Base-by-base conservation (phyloP, 345 rosid genomes). In the Lepidium sativum region DNA sequence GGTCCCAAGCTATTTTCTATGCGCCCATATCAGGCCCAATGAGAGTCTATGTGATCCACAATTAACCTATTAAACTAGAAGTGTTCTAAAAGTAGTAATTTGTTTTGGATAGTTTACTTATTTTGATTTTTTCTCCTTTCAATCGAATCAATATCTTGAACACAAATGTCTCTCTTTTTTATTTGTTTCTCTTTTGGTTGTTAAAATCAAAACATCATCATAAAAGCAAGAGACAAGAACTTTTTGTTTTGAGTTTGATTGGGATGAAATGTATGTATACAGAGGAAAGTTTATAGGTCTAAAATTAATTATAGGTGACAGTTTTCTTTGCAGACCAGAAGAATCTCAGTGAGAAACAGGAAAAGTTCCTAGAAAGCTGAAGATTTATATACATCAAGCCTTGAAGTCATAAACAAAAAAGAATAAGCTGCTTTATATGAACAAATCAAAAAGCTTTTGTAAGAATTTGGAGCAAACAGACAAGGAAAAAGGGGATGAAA, bases 301-400 rank as follows among this genome's bases (percentile, higher is more conserved):
- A 20, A 21, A 2, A 32, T 14, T 14, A 20, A 54, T 14, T 14
- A 20, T 42, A 67, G 39, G 38, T 15, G 9, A 54, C 41, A 53
- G 27, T 25, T 53, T 10, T 17, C 41, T 33, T 53, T 32, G 61
- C 32, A 52, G 41, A 51, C 39, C 50, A 29, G 18, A 54, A 44
- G 63, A 67, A 23, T 55, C 55, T 27, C 40, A 47, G 35, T 49
- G 32, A 40, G 37, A 60, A 60, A 51, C 67, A 14, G 23, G 16
- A 60, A 59, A 68, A 2, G 48, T 44, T 41, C 23, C 58, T 53
- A 16, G 25, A 53, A 56, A 39, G 45, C 62, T 38, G 47, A 21
- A 38, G 47, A 21, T 27, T 27, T 27, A 27, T 56, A 27, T 59
- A 62, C 65, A 63, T 70, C 51, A 62, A 54, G 15, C 48, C 41